Percentiles rank a stretch among this genome's conserved stretches.
phyloP scores from a whole-genome alignment of 2,329 filamentous ascomycete species.

The Apiospora marii region DNA sequence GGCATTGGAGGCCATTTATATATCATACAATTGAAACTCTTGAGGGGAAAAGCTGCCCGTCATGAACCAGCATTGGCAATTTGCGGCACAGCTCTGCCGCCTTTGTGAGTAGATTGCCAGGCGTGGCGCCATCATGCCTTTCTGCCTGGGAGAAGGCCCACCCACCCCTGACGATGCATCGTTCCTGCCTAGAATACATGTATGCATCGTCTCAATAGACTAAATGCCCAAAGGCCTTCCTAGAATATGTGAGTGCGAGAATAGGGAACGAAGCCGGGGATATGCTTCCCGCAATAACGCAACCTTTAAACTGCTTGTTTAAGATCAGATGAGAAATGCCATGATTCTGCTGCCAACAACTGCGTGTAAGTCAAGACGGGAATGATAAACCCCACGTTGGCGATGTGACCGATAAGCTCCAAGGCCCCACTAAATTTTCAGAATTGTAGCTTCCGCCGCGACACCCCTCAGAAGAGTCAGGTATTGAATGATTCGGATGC shows the following conservation, averaged over 20 bases:
- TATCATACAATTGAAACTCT: not conserved
- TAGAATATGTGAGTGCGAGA: not conserved
- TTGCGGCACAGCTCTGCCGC: not conserved
- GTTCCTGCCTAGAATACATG: not conserved
- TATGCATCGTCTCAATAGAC: not conserved
- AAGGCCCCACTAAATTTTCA: slow-evolving; percentile 14
- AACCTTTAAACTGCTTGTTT: not conserved
- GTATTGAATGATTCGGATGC: not conserved
- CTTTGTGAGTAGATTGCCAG: not conserved
- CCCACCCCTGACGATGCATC: not conserved
- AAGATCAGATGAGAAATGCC: not conserved
- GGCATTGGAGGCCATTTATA: not conserved
- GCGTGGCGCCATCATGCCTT: not conserved
- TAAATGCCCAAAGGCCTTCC: not conserved
- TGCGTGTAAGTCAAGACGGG: not conserved
- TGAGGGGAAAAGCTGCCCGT: not conserved
- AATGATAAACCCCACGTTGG: slow-evolving; percentile 4
- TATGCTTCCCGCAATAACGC: not conserved
- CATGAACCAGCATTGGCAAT: not conserved
- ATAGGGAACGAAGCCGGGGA: not conserved
- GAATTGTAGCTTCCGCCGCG: slow-evolving; percentile 8
- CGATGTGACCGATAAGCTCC: not conserved
- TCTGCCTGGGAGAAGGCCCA: not conserved
- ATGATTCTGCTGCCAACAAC: not conserved
- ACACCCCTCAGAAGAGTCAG: not conserved